Evolutionary conservation across 2,329 filamentous ascomycete genomes (phyloP).

Genomic region (Exophiala bonariae): DNA sequence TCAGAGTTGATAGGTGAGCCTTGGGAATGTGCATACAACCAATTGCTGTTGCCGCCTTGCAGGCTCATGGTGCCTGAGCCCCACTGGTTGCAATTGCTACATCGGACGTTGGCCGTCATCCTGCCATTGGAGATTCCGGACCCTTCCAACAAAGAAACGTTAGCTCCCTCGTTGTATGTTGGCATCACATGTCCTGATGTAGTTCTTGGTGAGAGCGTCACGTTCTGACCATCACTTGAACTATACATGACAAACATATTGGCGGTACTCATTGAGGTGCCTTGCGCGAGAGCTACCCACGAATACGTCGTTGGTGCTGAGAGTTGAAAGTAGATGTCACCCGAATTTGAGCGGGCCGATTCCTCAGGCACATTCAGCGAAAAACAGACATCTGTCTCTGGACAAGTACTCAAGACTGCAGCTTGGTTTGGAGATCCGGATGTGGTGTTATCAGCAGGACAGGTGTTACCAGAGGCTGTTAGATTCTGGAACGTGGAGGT

Average conservation of each 20-base stretch:
- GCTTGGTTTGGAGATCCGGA: conserved; percentile 1
- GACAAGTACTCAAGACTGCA: conserved; percentile 4
- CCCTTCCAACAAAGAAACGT: conserved; percentile 57
- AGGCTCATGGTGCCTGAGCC: conserved; percentile 31
- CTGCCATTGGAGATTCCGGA: conserved; percentile 54
- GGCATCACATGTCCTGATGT: conserved; percentile 53
- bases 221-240: conserved; percentile 54
- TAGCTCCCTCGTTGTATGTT: conserved; percentile 42
- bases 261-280: conserved; percentile 54
- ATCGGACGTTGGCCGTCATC: conserved; percentile 61
- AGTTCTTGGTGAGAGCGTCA: conserved; percentile 61
- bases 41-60: conserved; percentile 11
- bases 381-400: conserved; percentile 16
- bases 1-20: conserved; percentile 29
- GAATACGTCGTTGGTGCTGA: conserved; percentile 28
- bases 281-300: conserved; percentile 63
- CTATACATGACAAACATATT: conserved; percentile 66
- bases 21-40: conserved; percentile 7
- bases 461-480: conserved; percentile 2
- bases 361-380: conserved; percentile 28
- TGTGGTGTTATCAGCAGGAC: neutral
- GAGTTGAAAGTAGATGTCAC: conserved; percentile 30
- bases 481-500: conserved; percentile 6
- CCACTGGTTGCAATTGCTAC: conserved; percentile 33
- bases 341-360: conserved; percentile 15